Percentiles rank a stretch among this genome's conserved stretches.
These are phyloP conservation scores for Blastobotrys indianensis DNA, from an alignment of 1,139 yeast genomes.

Conservation along the genomic window DNA sequence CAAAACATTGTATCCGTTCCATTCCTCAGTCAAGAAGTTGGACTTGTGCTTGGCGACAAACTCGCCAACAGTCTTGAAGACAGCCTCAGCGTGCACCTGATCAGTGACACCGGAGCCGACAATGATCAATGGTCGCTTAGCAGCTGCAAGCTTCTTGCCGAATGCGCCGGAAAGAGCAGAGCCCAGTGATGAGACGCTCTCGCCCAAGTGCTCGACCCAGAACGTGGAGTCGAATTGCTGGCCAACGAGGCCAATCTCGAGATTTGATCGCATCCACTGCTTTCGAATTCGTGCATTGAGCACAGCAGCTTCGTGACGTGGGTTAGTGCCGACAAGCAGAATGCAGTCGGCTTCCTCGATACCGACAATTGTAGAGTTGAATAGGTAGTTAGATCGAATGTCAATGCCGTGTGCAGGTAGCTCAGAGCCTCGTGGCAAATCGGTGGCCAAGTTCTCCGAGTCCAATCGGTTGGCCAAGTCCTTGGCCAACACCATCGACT, in stretches of 20 bases:
- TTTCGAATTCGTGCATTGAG: conserved; percentile 81
- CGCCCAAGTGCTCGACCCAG: conserved; percentile 59
- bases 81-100: conserved; percentile 57
- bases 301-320: conserved; percentile 88
- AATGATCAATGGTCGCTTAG: conserved; percentile 72
- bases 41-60: conserved; percentile 51
- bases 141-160: conserved; percentile 62
- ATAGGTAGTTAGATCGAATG: conserved; percentile 71
- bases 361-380: conserved; percentile 76
- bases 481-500: conserved; percentile 73
- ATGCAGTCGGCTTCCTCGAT: conserved; percentile 79
- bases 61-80: conserved; percentile 56
- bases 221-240: conserved; percentile 74
- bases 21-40: conserved; percentile 62
- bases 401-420: conserved; percentile 69
- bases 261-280: conserved; percentile 66
- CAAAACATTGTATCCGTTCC: conserved; percentile 79
- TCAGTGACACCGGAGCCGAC: conserved; percentile 79
- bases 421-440: conserved; percentile 48
- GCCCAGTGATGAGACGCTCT: conserved; percentile 51
- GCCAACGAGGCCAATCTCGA: conserved; percentile 66
- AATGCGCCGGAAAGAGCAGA: conserved; percentile 60
- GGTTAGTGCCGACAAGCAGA: conserved; percentile 76
- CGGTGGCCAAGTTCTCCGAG: conserved; percentile 76
- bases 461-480: conserved; percentile 73